Conservation (phyloP, 352 stramenopile genomes). For the Ophiocytium majus region DNA sequence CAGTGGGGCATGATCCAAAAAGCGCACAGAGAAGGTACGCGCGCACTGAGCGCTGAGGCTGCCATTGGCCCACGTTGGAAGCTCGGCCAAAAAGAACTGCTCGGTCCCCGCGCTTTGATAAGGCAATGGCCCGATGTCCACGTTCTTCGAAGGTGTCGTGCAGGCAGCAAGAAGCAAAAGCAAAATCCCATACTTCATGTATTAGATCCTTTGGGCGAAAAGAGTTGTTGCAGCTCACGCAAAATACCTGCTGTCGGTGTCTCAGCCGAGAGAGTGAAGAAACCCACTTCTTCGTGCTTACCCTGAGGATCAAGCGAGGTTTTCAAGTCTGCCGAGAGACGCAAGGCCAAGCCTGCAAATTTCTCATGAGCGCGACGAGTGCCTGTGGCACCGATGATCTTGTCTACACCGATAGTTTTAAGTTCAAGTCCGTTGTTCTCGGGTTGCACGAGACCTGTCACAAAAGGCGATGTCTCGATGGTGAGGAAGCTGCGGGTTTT, state of each 20-base stretch:
- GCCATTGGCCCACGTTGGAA: not conserved
- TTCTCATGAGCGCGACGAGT: too few relatives aligned
- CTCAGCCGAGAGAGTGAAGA: too few relatives aligned
- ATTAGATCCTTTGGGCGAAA: too few relatives aligned
- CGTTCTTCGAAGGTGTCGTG: too few relatives aligned
- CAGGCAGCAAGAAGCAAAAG: too few relatives aligned
- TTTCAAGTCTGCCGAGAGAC: too few relatives aligned
- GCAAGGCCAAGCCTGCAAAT: too few relatives aligned
- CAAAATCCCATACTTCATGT: too few relatives aligned
- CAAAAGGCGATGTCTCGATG: not conserved
- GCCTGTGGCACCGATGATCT: not conserved
- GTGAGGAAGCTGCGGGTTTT: not conserved
- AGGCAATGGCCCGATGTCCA: not conserved
- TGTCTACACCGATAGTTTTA: not conserved
- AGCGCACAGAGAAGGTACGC: not conserved
- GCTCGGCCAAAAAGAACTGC: slow-evolving; percentile 1
- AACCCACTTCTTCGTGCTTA: too few relatives aligned
- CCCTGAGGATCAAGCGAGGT: too few relatives aligned
- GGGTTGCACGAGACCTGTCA: not conserved
- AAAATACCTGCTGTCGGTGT: too few relatives aligned
- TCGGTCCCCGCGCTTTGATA: not conserved
- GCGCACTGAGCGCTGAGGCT: not conserved
- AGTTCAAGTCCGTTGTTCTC: not conserved
- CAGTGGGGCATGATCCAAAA: not conserved
- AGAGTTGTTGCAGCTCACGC: too few relatives aligned